Conservation (phyloP, 1,284 basidiomycete genomes). For the Leccinum solheimii region DNA sequence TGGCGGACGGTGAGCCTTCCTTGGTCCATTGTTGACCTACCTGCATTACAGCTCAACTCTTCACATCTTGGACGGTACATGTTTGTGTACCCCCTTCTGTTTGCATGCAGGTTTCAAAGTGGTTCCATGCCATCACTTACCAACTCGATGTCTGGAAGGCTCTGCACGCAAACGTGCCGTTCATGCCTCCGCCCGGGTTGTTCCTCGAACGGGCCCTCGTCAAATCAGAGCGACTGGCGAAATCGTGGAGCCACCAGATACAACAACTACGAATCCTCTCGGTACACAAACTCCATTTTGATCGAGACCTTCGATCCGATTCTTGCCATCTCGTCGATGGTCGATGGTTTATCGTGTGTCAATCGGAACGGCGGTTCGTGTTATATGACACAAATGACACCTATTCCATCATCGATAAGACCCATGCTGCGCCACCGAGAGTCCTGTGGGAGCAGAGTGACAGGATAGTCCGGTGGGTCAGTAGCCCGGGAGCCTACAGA, state of each 20-base stretch:
- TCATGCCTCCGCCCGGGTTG: background rate
- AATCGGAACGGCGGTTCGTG: background rate
- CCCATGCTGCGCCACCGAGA: background rate
- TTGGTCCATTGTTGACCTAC: no score
- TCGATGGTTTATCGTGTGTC: background rate
- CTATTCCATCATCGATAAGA: background rate
- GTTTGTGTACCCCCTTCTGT: no score
- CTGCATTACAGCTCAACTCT: background rate
- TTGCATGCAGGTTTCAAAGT: background rate
- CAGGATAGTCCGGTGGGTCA: no score
- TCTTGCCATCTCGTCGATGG: background rate
- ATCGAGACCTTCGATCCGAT: background rate
- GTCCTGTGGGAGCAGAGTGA: background rate
- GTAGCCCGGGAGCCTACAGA: no score
- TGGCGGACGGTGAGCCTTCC: background rate
- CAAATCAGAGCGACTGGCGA: background rate
- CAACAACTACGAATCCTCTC: background rate
- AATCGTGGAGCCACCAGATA: background rate
- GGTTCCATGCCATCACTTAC: background rate
- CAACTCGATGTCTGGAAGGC: background rate
- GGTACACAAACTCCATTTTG: background rate
- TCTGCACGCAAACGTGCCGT: background rate
- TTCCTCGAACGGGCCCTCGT: background rate
- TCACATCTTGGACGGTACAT: background rate
- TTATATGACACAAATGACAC: background rate